A percentile compares a stretch with the other conserved stretches of the same genome.
These are phyloP conservation scores for Dendrothele bispora DNA, from an alignment of 768 basidiomycete genomes.

Conservation along the genomic window DNA sequence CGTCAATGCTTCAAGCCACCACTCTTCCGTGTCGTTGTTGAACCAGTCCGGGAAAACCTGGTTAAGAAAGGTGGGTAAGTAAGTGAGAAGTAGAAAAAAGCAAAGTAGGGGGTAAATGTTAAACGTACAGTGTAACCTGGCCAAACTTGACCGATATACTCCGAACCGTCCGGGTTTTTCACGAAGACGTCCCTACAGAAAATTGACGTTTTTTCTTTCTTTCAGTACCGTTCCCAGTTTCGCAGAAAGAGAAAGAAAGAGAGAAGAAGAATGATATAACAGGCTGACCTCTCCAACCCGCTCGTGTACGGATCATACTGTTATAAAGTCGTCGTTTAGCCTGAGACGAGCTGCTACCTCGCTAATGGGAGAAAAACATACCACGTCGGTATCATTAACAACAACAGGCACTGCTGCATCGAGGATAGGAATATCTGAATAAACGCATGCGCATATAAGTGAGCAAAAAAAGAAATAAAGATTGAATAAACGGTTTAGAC, in stretches of 20 bases:
- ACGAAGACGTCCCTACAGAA: slow-evolving; percentile 73
- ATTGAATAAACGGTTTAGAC: slow-evolving; percentile 6
- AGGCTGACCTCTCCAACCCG: slow-evolving; percentile 59
- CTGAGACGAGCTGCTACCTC: too few species aligned
- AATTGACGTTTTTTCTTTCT: too few species aligned
- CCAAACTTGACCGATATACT: slow-evolving; percentile 78
- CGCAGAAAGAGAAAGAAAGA: neutral
- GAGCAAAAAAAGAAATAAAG: neutral
- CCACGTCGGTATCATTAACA: slow-evolving; percentile 60
- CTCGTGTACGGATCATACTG: slow-evolving; percentile 69
- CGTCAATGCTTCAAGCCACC: slow-evolving; percentile 60
- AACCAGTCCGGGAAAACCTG: slow-evolving; percentile 68
- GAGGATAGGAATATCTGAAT: slow-evolving; percentile 69
- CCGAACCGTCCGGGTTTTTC: slow-evolving; percentile 71
- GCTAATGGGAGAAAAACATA: slow-evolving; percentile 44
- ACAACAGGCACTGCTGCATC: slow-evolving; percentile 62
- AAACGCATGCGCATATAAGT: too few species aligned
- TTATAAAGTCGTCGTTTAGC: neutral
- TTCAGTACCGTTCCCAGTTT: too few species aligned
- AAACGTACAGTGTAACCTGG: slow-evolving; percentile 64
- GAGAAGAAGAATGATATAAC: too few species aligned
- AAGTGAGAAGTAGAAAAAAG: too few species aligned
- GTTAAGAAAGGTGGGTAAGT: too few species aligned
- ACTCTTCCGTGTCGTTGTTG: slow-evolving; percentile 45
- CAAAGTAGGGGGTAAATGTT: neutral